Percentiles rank a stretch among this genome's conserved stretches.
These are phyloP conservation scores for Metschnikowia cubensis DNA, from an alignment of 805 yeast genomes.

Conservation along the genomic window DNA sequence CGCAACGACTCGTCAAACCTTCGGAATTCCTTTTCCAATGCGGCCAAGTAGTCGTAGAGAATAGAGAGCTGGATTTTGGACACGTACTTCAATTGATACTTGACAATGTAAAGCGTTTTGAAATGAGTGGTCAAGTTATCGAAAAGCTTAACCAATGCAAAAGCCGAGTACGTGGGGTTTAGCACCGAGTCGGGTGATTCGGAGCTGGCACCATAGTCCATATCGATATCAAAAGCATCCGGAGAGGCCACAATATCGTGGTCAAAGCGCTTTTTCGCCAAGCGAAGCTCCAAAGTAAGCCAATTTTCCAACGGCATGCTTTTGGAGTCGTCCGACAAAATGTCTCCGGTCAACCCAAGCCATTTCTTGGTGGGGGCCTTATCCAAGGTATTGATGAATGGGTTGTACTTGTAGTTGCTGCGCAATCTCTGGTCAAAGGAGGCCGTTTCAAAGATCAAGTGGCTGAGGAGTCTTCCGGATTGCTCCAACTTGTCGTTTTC, in stretches of 20 bases:
- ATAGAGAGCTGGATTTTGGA: constrained; percentile 55
- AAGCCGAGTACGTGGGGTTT: constrained; percentile 61
- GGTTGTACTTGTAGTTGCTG: constrained; percentile 44
- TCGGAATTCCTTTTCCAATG: constrained; percentile 30
- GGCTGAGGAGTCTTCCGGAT: constrained; percentile 50
- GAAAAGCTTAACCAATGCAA: constrained; percentile 52
- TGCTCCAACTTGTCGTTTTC: constrained; percentile 21
- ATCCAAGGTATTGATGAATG: constrained; percentile 24
- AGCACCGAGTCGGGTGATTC: constrained; percentile 12
- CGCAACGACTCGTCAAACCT: constrained; percentile 39
- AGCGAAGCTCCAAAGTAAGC: constrained; percentile 50
- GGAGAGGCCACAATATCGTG: constrained; percentile 44
- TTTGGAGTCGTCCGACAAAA: constrained; percentile 35
- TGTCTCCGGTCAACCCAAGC: constrained; percentile 46
- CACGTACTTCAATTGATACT: constrained; percentile 51
- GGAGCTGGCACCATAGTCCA: constrained; percentile 37
- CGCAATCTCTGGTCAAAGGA: constrained; percentile 53
- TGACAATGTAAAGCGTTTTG: constrained; percentile 45
- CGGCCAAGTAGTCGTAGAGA: constrained; percentile 47
- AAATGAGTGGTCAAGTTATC: constrained; percentile 55
- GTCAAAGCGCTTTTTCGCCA: constrained; percentile 49
- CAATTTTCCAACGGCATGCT: constrained; percentile 36
- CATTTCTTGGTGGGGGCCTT: constrained; percentile 32
- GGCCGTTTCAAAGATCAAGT: constrained; percentile 54
- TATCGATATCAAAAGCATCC: constrained; percentile 56